Base-by-base conservation (phyloP, 148 eudicot species). In the Amaranthus palmeri region DNA sequence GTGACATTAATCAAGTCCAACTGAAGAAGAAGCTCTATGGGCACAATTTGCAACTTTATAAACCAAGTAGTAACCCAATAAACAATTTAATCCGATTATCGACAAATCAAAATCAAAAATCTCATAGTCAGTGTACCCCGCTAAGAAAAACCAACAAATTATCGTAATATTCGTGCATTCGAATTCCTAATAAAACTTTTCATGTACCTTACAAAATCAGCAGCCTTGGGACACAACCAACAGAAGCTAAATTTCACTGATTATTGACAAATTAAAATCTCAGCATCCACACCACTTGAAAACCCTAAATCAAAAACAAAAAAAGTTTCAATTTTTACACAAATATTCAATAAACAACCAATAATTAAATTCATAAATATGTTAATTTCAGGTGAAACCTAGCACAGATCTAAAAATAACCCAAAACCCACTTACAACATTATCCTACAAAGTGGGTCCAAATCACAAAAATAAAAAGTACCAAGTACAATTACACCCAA, bases 381-480 rank as follows among this genome's bases (percentile, higher is more conserved):
- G 5, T 62, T 36, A 48, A 44, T 63, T 56, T 8, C 13, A 47
- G 40, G 4, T n/a, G 42, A 9, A 36, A 69, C 73, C 63, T 65
- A 47, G 15, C 44, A 70, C n/a, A 71, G 65, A 65, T 70, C 74
- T 61, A 48, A 8, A 77, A 71, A 65, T 54, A 59, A 64, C 18
- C 66, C 5, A 56, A 44, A 65, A 46, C 14, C 2, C 59, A 52
- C 13, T 44, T 42, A 62, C 60, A 75, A 18, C 36, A 75, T 68
- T 68, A 48, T 61, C 66, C 18, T 60, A n/a, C 25, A 17, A 65
- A 55, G 75, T 65, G 70, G 74, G 79, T 77, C 79, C 79, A 76
- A 54, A 63, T n/a, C 18, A 58, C 41, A 53, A 5, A 48, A 10
- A 59, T 3, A 61, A 41, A 55, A 6, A 45, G 18, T 46, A 47